Conservation (phyloP, 257 asterid species). For the Galeopsis tetrahit region DNA sequence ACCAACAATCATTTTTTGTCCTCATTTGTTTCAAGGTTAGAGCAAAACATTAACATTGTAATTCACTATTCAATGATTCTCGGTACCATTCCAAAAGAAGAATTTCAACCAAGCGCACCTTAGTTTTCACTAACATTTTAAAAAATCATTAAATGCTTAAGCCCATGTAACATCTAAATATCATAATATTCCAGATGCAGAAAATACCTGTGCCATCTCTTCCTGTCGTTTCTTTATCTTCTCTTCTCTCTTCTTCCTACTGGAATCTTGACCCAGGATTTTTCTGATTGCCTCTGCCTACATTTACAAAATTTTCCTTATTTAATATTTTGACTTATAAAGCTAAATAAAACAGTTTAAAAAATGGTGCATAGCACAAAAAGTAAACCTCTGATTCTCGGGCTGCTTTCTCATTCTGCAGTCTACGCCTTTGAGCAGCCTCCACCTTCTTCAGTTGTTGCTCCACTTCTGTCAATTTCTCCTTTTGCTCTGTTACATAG, state of each 20-base stretch:
- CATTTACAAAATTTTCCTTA: slow-evolving; percentile 30
- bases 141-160: background rate
- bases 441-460: slow-evolving; percentile 92
- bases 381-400: slow-evolving; percentile 89
- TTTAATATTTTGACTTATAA: slow-evolving; percentile 15
- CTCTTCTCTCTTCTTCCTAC: slow-evolving; percentile 93
- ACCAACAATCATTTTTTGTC: no score
- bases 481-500: slow-evolving; percentile 73
- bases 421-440: slow-evolving; percentile 88
- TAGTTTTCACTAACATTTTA: background rate
- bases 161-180: background rate
- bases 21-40: background rate
- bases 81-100: background rate
- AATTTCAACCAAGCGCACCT: background rate
- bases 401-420: slow-evolving; percentile 95
- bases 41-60: no score
- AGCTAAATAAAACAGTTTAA: background rate
- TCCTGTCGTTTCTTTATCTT: slow-evolving; percentile 88
- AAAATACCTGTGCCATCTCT: slow-evolving; percentile 87
- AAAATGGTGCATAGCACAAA: background rate
- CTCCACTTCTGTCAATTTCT: slow-evolving; percentile 82
- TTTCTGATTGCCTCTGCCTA: slow-evolving; percentile 89
- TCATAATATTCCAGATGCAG: background rate
- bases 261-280: slow-evolving; percentile 97
- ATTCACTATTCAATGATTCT: no score